Evolutionary conservation across 2,329 filamentous ascomycete species (phyloP).

Genomic region (Trichoderma citrinoviride): DNA sequence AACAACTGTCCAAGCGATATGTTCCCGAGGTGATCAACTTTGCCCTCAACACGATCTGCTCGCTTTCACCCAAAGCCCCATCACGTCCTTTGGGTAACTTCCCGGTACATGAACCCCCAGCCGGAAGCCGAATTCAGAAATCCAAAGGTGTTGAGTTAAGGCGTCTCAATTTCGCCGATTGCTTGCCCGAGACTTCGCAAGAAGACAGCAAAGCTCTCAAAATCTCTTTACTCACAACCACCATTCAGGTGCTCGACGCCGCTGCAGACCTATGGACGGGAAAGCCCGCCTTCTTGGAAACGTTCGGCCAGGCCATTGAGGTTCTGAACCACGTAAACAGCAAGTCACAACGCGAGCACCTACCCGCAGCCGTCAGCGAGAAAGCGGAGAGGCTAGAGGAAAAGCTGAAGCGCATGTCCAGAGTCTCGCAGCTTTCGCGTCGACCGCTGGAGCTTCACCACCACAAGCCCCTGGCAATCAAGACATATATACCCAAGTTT

Average conservation of each 20-base stretch:
- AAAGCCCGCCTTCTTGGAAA: slow-evolving; percentile 74
- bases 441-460: slow-evolving; percentile 84
- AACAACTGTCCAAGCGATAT: slow-evolving; percentile 79
- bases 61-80: slow-evolving; percentile 58
- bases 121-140: slow-evolving; percentile 49
- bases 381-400: slow-evolving; percentile 42
- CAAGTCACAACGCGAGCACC: slow-evolving; percentile 49
- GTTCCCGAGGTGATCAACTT: slow-evolving; percentile 87
- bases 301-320: slow-evolving; percentile 63
- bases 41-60: slow-evolving; percentile 68
- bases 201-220: slow-evolving; percentile 44
- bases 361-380: slow-evolving; percentile 45
- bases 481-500: slow-evolving; percentile 86
- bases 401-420: slow-evolving; percentile 54
- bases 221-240: slow-evolving; percentile 59
- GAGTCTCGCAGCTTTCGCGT: slow-evolving; percentile 62
- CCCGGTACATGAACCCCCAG: slow-evolving; percentile 57
- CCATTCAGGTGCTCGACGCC: slow-evolving; percentile 62
- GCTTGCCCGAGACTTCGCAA: slow-evolving; percentile 40
- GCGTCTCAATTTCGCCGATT: slow-evolving; percentile 60
- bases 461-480: slow-evolving; percentile 85
- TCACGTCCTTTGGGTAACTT: slow-evolving; percentile 53
- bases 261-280: slow-evolving; percentile 71
- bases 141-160: slow-evolving; percentile 43
- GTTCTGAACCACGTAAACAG: slow-evolving; percentile 61